Conservation (phyloP, 768 basidiomycete genomes). For the Tulasnella sp. region DNA sequence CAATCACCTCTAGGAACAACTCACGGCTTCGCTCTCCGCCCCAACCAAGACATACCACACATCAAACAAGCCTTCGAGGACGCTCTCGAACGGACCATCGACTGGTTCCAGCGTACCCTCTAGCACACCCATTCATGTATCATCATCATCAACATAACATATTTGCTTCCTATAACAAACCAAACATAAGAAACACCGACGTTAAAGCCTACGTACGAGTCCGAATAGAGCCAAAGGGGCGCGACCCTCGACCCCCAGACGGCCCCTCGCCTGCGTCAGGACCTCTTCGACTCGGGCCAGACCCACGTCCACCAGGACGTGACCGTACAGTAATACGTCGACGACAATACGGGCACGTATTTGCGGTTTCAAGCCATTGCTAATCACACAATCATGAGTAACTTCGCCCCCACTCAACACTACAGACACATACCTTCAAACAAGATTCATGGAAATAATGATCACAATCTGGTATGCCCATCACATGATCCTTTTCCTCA, state of each 20-base stretch:
- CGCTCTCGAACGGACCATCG: slow-evolving; percentile 32
- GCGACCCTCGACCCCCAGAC: no score
- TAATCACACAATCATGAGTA: slow-evolving; percentile 24
- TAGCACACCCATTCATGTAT: no score
- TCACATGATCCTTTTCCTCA: slow-evolving; percentile 42
- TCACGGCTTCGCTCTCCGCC: slow-evolving; percentile 40
- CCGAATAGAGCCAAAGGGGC: no score
- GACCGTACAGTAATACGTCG: slow-evolving; percentile 37
- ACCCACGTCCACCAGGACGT: background rate
- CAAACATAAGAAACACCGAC: no score
- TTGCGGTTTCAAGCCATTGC: slow-evolving; percentile 72
- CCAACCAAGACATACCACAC: slow-evolving; percentile 33
- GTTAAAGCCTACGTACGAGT: no score
- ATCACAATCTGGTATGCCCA: slow-evolving; percentile 54
- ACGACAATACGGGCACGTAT: slow-evolving; percentile 73
- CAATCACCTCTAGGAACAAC: slow-evolving; percentile 29
- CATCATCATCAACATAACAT: no score
- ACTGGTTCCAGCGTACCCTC: slow-evolving; percentile 35
- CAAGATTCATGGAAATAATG: slow-evolving; percentile 76
- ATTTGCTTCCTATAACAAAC: no score
- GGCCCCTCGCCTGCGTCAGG: no score
- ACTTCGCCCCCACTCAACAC: background rate
- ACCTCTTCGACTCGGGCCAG: no score
- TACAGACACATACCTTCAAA: slow-evolving; percentile 41
- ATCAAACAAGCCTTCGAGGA: slow-evolving; percentile 36